These are phyloP conservation scores for Globisporangium lucens DNA, from an alignment of 352 stramenopile genomes.

Conservation along the genomic window DNA sequence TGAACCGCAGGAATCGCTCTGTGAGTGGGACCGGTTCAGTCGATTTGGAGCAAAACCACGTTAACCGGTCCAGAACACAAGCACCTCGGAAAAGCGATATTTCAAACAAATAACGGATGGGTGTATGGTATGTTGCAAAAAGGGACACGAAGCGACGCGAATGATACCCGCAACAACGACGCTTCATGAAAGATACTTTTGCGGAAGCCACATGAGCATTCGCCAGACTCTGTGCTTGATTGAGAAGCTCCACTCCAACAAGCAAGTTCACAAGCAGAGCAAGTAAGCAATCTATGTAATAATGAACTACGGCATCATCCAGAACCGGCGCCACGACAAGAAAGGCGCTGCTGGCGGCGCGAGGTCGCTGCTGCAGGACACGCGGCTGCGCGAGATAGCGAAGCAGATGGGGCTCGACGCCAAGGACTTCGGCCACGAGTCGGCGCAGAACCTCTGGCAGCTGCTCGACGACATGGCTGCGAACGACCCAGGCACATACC, in stretches of 20 bases:
- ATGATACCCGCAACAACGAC: neutral
- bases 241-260: neutral
- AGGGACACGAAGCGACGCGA: neutral
- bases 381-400: conserved; percentile 72
- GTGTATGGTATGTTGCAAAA: neutral
- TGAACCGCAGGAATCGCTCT: neutral
- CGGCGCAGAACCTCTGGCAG: conserved; percentile 67
- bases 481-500: conserved; percentile 66
- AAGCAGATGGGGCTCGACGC: conserved; percentile 80
- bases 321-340: conserved; percentile 58
- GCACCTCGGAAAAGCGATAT: neutral
- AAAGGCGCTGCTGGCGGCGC: conserved; percentile 20
- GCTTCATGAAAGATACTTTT: neutral
- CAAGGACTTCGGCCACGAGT: conserved; percentile 62
- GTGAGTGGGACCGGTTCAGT: neutral
- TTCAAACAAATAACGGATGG: neutral
- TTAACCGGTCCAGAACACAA: neutral
- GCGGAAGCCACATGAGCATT: no score
- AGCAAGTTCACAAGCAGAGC: neutral
- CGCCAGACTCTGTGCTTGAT: no score
- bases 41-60: neutral
- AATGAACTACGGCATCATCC: conserved; percentile 87
- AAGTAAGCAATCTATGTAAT: neutral
- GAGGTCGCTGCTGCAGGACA: conserved; percentile 46
- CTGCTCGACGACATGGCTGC: conserved; percentile 71